phyloP scores from a whole-genome alignment of 2,329 filamentous ascomycete genomes.

The Microsporum canis region DNA sequence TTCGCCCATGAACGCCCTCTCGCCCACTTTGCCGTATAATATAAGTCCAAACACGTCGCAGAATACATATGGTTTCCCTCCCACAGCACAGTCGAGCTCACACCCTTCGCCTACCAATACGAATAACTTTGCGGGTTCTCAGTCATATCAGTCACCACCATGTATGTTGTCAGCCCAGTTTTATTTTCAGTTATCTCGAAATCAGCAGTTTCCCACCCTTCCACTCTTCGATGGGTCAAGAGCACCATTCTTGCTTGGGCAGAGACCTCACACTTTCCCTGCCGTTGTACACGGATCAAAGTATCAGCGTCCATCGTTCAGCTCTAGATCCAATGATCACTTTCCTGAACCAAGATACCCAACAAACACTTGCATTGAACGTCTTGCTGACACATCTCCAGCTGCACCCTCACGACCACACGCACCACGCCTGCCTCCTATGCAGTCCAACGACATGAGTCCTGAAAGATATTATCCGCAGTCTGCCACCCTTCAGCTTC shows the following conservation, averaged over 20 bases:
- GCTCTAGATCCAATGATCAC: neutral
- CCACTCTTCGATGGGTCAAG: neutral
- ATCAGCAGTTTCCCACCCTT: neutral
- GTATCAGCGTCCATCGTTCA: neutral
- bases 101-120: conserved; percentile 71
- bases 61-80: conserved; percentile 45
- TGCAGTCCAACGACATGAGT: conserved; percentile 57
- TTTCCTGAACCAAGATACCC: neutral
- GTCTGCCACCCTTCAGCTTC: conserved; percentile 59
- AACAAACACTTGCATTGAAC: neutral
- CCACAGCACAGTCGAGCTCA: conserved; percentile 37
- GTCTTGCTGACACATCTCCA: conserved; percentile 9
- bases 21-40: conserved; percentile 68
- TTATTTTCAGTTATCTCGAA: neutral
- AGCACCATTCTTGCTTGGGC: neutral
- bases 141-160: conserved; percentile 49
- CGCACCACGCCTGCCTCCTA: conserved; percentile 60
- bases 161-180: conserved; percentile 30
- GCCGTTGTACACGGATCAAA: neutral
- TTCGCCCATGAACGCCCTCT: conserved; percentile 86
- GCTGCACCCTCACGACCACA: conserved; percentile 32
- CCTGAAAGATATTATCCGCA: conserved; percentile 60
- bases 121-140: conserved; percentile 45
- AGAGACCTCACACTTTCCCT: neutral
- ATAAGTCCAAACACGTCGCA: conserved; percentile 48